Evolutionary conservation across 2,329 filamentous ascomycete genomes (phyloP).

Genomic region (Hymenoscyphus albidus): DNA sequence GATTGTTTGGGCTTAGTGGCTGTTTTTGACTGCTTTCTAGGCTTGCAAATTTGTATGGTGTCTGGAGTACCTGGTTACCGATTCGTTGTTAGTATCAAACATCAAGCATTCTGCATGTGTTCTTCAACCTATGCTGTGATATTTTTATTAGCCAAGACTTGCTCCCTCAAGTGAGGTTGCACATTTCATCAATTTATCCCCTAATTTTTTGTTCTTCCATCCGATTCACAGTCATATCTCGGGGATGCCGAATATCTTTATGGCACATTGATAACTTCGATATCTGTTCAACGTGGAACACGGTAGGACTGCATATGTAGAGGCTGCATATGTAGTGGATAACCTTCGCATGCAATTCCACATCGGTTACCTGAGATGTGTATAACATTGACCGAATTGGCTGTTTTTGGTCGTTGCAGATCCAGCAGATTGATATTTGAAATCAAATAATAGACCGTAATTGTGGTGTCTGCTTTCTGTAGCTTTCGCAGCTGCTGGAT

Average conservation of each 20-base stretch:
- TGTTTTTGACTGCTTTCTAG: not conserved
- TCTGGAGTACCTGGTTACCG: not conserved
- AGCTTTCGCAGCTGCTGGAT: not conserved
- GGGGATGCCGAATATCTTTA: not conserved
- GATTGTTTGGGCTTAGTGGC: not conserved
- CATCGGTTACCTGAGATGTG: not conserved
- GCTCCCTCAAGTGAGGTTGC: not conserved
- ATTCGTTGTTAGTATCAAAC: not conserved
- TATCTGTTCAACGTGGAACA: not conserved
- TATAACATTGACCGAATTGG: not conserved
- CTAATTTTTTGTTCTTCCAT: not conserved
- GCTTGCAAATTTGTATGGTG: not conserved
- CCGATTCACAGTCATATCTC: not conserved
- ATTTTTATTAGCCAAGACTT: not conserved
- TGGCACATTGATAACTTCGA: not conserved
- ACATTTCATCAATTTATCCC: not conserved
- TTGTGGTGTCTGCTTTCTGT: not conserved
- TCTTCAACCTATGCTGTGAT: not conserved
- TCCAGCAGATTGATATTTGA: not conserved
- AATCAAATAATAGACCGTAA: no score
- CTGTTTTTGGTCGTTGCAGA: not conserved
- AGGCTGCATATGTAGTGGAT: not conserved
- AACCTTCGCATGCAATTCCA: not conserved
- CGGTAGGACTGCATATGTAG: conserved; percentile 1
- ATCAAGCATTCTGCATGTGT: not conserved